A percentile compares a stretch with the other conserved stretches of the same genome.
Evolutionary conservation across 2,329 filamentous ascomycete species (phyloP).

Genomic region (Alternaria triticina): DNA sequence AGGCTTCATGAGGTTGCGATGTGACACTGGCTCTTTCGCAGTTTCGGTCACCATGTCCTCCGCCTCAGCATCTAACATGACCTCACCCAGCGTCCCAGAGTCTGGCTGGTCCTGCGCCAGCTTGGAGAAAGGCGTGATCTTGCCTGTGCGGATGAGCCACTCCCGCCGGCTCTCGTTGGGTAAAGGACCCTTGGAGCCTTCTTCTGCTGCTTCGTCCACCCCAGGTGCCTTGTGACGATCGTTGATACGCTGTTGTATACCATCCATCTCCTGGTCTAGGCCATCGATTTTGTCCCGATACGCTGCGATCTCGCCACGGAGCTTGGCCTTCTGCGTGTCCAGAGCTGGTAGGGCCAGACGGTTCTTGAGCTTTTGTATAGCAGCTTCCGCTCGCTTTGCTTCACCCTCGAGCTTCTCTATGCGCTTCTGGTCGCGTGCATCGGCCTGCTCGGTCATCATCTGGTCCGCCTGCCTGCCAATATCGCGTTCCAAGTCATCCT

Average conservation of each 20-base stretch:
- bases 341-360: constrained; percentile 63
- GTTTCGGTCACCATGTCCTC: constrained; percentile 61
- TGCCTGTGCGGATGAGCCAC: constrained; percentile 92
- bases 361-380: constrained; percentile 66
- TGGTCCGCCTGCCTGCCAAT: constrained; percentile 72
- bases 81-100: constrained; percentile 75
- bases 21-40: constrained; percentile 50
- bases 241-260: constrained; percentile 82
- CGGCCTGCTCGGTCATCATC: constrained; percentile 65
- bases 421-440: constrained; percentile 68
- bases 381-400: constrained; percentile 67
- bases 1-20: constrained; percentile 57
- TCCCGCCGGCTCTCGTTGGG: constrained; percentile 85
- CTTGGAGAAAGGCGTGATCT: constrained; percentile 94
- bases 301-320: constrained; percentile 70
- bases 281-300: constrained; percentile 69
- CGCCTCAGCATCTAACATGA: constrained; percentile 81
- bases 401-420: constrained; percentile 61
- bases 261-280: constrained; percentile 74
- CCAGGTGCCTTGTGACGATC: constrained; percentile 69
- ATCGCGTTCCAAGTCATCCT: constrained; percentile 89
- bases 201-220: constrained; percentile 49
- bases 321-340: constrained; percentile 62
- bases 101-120: constrained; percentile 70
- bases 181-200: constrained; percentile 64